Conservation (phyloP, 2,329 filamentous ascomycete species). For the Penicillium sp. region DNA sequence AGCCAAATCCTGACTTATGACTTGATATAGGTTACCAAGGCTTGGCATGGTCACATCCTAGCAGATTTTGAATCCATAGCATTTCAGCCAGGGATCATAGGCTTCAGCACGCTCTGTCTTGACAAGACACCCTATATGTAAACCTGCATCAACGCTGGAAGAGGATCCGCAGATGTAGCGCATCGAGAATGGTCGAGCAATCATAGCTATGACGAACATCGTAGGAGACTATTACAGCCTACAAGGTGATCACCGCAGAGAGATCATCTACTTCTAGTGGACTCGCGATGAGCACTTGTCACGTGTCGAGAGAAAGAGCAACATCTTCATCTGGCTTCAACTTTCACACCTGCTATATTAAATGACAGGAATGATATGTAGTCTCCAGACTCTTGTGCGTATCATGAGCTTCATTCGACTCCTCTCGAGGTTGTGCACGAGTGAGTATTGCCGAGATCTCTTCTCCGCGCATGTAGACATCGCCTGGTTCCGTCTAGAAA, state of each 20-base stretch:
- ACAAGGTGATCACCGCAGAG: not conserved
- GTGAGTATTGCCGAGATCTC: constrained; percentile 7
- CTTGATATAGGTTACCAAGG: not conserved
- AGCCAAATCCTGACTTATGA: not conserved
- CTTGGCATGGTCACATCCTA: not conserved
- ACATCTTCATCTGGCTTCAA: constrained; percentile 19
- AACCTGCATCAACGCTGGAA: not conserved
- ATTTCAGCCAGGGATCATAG: not conserved
- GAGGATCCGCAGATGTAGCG: not conserved
- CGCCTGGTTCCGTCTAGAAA: constrained; percentile 11
- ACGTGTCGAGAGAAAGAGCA: constrained; percentile 3
- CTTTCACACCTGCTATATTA: constrained; percentile 15
- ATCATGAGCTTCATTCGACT: constrained; percentile 11
- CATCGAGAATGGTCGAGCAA: not conserved
- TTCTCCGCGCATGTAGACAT: constrained; percentile 12
- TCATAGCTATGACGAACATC: not conserved
- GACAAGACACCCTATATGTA: not conserved
- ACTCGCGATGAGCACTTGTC: not conserved
- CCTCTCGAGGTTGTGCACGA: constrained; percentile 14
- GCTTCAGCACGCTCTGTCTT: not conserved
- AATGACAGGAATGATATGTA: constrained; percentile 14
- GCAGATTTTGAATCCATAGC: not conserved
- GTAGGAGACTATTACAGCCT: not conserved
- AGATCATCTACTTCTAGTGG: not conserved
- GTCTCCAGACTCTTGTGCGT: constrained; percentile 1